Evolutionary conservation across 2,329 filamentous ascomycete genomes (phyloP).

Genomic region (Monosporascus sp.): DNA sequence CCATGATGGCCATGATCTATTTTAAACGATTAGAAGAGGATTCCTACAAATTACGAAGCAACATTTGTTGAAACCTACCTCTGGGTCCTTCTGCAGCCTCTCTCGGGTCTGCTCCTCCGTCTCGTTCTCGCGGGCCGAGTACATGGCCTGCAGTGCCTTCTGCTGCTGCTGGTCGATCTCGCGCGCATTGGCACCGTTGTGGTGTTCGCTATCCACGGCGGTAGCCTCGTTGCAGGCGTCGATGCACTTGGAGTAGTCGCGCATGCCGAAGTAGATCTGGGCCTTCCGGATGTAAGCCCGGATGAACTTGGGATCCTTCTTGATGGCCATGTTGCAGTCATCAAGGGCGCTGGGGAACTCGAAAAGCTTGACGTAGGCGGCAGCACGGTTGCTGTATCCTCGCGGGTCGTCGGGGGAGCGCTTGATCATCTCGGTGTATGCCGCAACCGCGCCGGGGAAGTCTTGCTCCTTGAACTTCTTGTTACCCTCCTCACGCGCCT

Average conservation of each 20-base stretch:
- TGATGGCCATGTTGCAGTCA: constrained; percentile 88
- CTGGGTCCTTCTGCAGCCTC: constrained; percentile 82
- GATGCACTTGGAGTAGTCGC: constrained; percentile 92
- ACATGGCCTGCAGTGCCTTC: constrained; percentile 88
- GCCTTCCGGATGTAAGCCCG: constrained; percentile 95
- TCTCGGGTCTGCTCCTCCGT: constrained; percentile 93
- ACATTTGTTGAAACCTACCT: constrained; percentile 51
- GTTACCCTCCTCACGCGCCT: constrained; percentile 91
- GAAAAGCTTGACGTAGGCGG: constrained; percentile 93
- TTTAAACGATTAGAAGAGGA: constrained; percentile 18
- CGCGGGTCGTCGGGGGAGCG: constrained; percentile 87
- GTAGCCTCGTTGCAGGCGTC: constrained; percentile 81
- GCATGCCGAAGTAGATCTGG: constrained; percentile 93
- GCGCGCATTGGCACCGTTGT: constrained; percentile 70
- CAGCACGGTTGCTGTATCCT: constrained; percentile 95
- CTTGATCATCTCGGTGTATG: constrained; percentile 96
- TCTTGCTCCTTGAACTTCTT: constrained; percentile 95
- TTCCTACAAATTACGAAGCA: not conserved
- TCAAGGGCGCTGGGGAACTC: constrained; percentile 90
- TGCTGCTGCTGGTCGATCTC: constrained; percentile 94
- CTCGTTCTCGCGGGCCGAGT: constrained; percentile 85
- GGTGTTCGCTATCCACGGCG: constrained; percentile 64
- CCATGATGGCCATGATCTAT: constrained; percentile 81
- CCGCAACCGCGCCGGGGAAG: constrained; percentile 90
- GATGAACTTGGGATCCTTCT: constrained; percentile 87